Base-by-base conservation (phyloP, 768 basidiomycete species). In the Hericium rajendrae region DNA sequence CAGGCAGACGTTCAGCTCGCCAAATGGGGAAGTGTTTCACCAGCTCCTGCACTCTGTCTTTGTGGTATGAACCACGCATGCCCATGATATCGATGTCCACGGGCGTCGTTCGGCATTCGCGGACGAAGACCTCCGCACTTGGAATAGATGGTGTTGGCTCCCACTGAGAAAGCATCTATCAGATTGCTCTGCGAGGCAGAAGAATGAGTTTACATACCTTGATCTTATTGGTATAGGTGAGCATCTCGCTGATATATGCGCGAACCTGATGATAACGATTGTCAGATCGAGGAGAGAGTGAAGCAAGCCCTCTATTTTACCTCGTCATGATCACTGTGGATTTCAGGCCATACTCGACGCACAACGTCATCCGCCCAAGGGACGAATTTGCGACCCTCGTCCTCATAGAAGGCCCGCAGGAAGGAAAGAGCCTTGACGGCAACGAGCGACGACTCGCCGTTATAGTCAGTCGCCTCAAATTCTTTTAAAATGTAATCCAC, bases 371-470 rank as follows among this genome's bases (percentile, higher is more conserved):
- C 81, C 6, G 79, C 73, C 92, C 92, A 94, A 1, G 88, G 77
- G 8, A 78, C 71, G 66, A 92, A 94, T 62, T 90, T 89, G 77
- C 91, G 85, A 15, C 83, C 83, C 4, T 91, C 74, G 56, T 84
- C 83, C 65, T 88, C 82, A 59, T 86, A 85, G 62, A 88, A 81
- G 0, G 83, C 80, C 22, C 85, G 75, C 72, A 85, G 83, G 57
- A 90, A 75, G 18, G 82, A 79, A 8, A 86, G 72, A 20, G 83
- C 73, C 63, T 91, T 88, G 41, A 85, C 75, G 6, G 83, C 82
- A 65, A 91, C 88, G 67, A 92, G 89, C 6, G 92, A 86, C 40
- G 89, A 83, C 66, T 92, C 90, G 18, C 82, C 78, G 61, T 88
- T 83, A 71, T 85, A 92, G 65, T 97, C 92, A 39, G 86, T 75